Base-by-base conservation (phyloP, 257 asterid species). In the Schizonepeta tenuifolia region DNA sequence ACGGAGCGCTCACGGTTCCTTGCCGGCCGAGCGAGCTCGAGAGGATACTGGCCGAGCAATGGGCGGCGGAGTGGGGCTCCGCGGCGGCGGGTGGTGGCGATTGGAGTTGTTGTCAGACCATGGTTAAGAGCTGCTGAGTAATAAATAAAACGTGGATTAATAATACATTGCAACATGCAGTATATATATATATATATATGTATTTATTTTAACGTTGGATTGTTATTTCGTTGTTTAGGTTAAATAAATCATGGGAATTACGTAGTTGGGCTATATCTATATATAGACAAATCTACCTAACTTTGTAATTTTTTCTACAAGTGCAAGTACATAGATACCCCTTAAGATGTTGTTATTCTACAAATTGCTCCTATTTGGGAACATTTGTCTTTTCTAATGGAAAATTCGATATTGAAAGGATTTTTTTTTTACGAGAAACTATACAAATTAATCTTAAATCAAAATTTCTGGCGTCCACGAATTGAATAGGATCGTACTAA, bases 1-100 rank as follows among this genome's bases (percentile, higher is more conserved):
- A 76, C 6, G 96, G 97, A 1, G 93, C 87, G 1, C 80, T 90
- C 7, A 84, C 90, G 14, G 84, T 90, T 13, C 97, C 96, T 9
- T 90, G 97, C 65, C 77, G 73, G 35, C 83, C 83, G 0, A 67
- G 35, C 43, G 77, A 78, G 62, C 75, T 82, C 11, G 83, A 82
- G 75, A 13, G 63, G 74, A 75, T 82, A 56, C 68, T 78, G 72
- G 73, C 73, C 10, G 80, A 78, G 70, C 79, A 69, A 22, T 51
- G 73, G 79, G 79, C 56, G 71, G 59, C 44, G n/a, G 57, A 28
- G 8, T 15, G 66, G 33, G 72, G 28, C 35, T 24, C 70, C 41
- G 13, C 58, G 56, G 62, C 9, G 12, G 58, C 22, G 1, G 69
- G 51, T n/a, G 63, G 69, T 10, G 67, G 61, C 24, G 72, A 6